A percentile compares a stretch with the other conserved stretches of the same genome.
phyloP scores from a whole-genome alignment of 2,329 filamentous ascomycete genomes.

The Xylariaceae sp. region DNA sequence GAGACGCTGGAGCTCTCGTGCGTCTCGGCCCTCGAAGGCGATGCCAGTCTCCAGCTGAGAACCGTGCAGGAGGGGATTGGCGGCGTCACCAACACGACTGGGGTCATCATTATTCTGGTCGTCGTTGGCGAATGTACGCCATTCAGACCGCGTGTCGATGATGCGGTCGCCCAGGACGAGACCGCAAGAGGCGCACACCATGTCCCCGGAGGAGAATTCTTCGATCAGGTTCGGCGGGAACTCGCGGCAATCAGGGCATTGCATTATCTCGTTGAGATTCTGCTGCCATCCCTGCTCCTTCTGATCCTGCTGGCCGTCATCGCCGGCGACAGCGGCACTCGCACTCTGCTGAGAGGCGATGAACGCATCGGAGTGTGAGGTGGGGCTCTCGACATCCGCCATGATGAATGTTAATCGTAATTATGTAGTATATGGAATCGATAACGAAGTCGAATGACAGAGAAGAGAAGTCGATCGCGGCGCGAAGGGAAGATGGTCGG shows the following conservation, averaged over 20 bases:
- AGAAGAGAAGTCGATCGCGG: background rate
- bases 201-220: slow-evolving; percentile 86
- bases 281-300: slow-evolving; percentile 56
- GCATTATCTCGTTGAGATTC: slow-evolving; percentile 78
- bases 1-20: slow-evolving; percentile 65
- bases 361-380: slow-evolving; percentile 30
- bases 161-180: slow-evolving; percentile 85
- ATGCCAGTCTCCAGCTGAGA: slow-evolving; percentile 86
- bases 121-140: slow-evolving; percentile 98
- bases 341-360: slow-evolving; percentile 36
- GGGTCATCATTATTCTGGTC: slow-evolving; percentile 95
- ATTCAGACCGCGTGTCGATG: slow-evolving; percentile 94
- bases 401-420: background rate
- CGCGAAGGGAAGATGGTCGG: background rate
- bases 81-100: slow-evolving; percentile 92
- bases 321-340: slow-evolving; percentile 17
- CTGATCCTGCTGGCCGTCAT: slow-evolving; percentile 22
- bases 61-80: slow-evolving; percentile 83
- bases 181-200: slow-evolving; percentile 88
- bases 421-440: background rate
- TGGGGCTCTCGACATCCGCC: slow-evolving; percentile 13
- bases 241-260: slow-evolving; percentile 88
- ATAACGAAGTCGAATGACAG: background rate
- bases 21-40: slow-evolving; percentile 66
- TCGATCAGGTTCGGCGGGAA: slow-evolving; percentile 88